Evolutionary conservation across 2,329 filamentous ascomycete species (phyloP).

Genomic region (Cercospora sp.): DNA sequence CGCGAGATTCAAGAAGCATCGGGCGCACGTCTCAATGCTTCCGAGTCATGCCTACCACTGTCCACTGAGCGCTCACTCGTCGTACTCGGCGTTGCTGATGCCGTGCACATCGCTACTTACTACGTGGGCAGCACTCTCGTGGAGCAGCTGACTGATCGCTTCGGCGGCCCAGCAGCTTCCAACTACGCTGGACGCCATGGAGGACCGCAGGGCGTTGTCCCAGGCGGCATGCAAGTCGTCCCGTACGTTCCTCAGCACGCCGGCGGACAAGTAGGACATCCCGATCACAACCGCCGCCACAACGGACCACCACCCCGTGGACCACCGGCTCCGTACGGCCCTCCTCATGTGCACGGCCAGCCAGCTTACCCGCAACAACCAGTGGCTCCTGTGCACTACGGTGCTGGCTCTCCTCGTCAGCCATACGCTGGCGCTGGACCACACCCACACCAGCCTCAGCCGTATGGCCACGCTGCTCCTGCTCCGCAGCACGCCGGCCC

Average conservation of each 20-base stretch:
- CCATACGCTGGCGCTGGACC: slow-evolving; percentile 79
- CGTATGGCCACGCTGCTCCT: slow-evolving; percentile 56
- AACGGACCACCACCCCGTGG: slow-evolving; percentile 72
- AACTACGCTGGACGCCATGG: slow-evolving; percentile 95
- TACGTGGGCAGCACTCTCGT: slow-evolving; percentile 98
- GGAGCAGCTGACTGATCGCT: slow-evolving; percentile 94
- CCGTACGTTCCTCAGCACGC: slow-evolving; percentile 93
- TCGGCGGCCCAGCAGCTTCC: slow-evolving; percentile 93
- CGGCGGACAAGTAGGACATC: slow-evolving; percentile 86
- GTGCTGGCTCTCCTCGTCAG: slow-evolving; percentile 66
- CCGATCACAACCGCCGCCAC: slow-evolving; percentile 74
- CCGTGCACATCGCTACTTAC: slow-evolving; percentile 97
- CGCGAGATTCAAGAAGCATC: slow-evolving; percentile 98
- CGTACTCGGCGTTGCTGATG: slow-evolving; percentile 95
- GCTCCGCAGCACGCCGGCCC: slow-evolving; percentile 63
- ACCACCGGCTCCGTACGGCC: slow-evolving; percentile 55
- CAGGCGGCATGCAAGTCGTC: slow-evolving; percentile 98
- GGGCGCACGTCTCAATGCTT: slow-evolving; percentile 92
- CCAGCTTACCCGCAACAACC: slow-evolving; percentile 47
- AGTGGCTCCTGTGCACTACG: slow-evolving; percentile 76
- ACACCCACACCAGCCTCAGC: slow-evolving; percentile 67
- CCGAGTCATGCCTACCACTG: slow-evolving; percentile 87
- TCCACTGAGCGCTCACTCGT: slow-evolving; percentile 98
- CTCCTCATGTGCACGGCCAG: slow-evolving; percentile 66
- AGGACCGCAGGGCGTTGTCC: slow-evolving; percentile 87